phyloP scores from a whole-genome alignment of 768 basidiomycete species.

The Pisolithus sp. region DNA sequence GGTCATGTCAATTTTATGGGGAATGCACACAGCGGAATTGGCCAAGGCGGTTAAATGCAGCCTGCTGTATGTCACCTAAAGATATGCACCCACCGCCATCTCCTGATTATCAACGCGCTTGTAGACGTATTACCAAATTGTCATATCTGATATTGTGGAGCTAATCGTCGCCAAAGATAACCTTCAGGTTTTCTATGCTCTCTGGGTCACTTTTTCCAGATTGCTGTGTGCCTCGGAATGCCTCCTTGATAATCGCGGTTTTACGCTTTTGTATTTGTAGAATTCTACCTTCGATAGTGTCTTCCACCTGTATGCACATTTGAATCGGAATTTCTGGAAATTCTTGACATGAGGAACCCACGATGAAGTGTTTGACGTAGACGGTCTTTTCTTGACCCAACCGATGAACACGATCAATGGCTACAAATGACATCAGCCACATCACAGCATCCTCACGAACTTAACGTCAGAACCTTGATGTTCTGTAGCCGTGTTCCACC shows the following conservation, averaged over 20 bases:
- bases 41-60: no score
- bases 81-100: no score
- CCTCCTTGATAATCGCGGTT: conserved; percentile 80
- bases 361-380: conserved; percentile 81
- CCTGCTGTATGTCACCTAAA: no score
- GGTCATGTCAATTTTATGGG: no score
- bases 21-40: no score
- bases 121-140: no score
- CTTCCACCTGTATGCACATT: conserved; percentile 43
- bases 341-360: conserved; percentile 26
- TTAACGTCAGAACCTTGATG: conserved; percentile 54
- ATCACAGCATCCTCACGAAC: neutral
- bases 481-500: conserved; percentile 86
- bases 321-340: neutral
- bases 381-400: conserved; percentile 81
- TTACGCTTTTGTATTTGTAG: conserved; percentile 80
- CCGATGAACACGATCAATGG: conserved; percentile 81
- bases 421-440: conserved; percentile 30
- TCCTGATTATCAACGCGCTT: no score
- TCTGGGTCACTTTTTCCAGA: conserved; percentile 51
- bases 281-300: conserved; percentile 78
- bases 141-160: neutral
- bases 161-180: conserved; percentile 5
- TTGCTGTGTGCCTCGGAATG: conserved; percentile 55
- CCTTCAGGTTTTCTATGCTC: conserved; percentile 72